Base-by-base conservation (phyloP, 106 monocot genomes). In the Dioscorea zingiberensis region DNA sequence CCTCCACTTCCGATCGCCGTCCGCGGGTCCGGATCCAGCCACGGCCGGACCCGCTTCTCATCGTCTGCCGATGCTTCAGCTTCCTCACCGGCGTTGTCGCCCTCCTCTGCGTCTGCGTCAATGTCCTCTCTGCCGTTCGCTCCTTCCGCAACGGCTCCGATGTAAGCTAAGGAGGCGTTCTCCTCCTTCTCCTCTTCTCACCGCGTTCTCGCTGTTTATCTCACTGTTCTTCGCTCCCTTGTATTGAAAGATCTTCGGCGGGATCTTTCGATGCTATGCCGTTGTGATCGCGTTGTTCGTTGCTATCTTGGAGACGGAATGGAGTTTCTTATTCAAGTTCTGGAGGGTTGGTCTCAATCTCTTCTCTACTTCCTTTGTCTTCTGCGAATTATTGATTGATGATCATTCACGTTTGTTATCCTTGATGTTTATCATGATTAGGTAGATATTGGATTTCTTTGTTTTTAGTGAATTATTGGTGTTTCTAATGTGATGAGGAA, bases 181-280 rank as follows among this genome's bases (percentile, higher is more conserved):
- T 55, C 24, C 25, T 59, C 13, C 2, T 7, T 21, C 21, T 15
- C 21, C 9, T 32, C n/a, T 13, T 27, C 24, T 28, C 27, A 4
- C 27, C 27, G 30, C 30, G 2, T 30, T 38, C 18, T 51, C 13
- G 8, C 7, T 51, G 10, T 9, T n/a, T n/a, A 27, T 61, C 32
- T 44, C 11, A 54, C 18, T 9, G 15, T 15, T 58, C 30, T 27
- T 30, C 17, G 6, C 32, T 8, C n/a, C 25, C n/a, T 23, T 19
- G n/a, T n/a, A n/a, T 25, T 73, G 59, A 38, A 13, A 98, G 98
- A 75, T 99, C 12, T 89, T 93, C 60, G 98, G 82, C 2, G 98
- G 98, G 47, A 78, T 99, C 17, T 99, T 99, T 63, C 78, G 98
- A n/a, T 99, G 98, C 80, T 99, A 99, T 69, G 98, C 89, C 0